Evolutionary conservation across 2,329 filamentous ascomycete species (phyloP), one percentile per base, ranked within the genome.

Genomic region (Ramularia endophylla): DNA sequence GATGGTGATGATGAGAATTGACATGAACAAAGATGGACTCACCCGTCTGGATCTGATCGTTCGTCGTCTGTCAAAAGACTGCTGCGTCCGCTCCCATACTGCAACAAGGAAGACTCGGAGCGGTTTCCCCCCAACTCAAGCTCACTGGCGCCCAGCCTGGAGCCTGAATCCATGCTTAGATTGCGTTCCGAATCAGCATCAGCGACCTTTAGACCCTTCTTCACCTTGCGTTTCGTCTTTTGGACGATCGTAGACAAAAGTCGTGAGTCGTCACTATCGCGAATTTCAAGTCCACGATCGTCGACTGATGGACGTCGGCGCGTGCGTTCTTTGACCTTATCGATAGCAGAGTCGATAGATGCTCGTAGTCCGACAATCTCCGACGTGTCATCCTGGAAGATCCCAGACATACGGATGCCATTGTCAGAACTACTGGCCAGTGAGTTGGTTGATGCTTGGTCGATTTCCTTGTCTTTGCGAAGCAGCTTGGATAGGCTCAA

Each of bases 51-150:
- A 33, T 77, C 74, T 22, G 68, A 71, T 48, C 37, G 29, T 29
- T 75, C 71, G 46, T 73, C 69, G 47, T 73, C 69, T 12, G 70
- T 72, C 41, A 70, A 55, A 35, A 74, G 64, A 54, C 69, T 73
- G 64, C 69, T 72, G 30, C 65, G 54, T 17, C 67, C 65, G 55
- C 68, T 71, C 50, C 62, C 68, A 48, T 64, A 60, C 35, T 66
- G 54, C 3, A 58, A 59, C 17, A 70, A 56, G n/a, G 66, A 58
- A 18, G 48, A 44, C 15, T 57, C 45, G 7, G 57, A 59, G 17
- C 40, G 51, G 17, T 51, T 56, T 22, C 50, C 49, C 9, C 38
- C 44, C n/a, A 47, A 37, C 17, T 36, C 41, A 18, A 20, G 28
- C 28, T 28, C 37, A 38, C 15, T 45, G 36, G 20, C 35, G 15